Evolutionary conservation across 306 rosid genomes (phyloP), one percentile per base, ranked within the genome.

Genomic region (Canavalia ensiformis): DNA sequence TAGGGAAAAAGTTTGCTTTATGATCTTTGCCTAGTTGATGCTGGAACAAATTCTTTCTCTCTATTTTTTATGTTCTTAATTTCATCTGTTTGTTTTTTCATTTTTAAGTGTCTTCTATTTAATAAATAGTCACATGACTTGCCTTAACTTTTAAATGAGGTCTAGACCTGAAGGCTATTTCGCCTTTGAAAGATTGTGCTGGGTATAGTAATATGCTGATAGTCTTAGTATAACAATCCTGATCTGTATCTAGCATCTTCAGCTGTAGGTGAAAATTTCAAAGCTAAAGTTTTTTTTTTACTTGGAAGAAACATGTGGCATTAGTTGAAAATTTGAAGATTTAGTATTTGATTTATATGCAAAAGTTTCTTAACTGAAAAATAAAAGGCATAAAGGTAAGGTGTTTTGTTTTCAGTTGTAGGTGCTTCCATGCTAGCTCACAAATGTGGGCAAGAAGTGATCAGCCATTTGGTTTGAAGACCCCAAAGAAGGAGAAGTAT

Each of bases 351-450:
- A 34, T 44, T 68, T 42, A 12, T 68, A 8, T 8, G 69, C 35
- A 46, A 55, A 65, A 52, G 60, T 35, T 46, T 18, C 29, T 39
- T 57, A 45, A 68, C 10, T 76, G 70, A 49, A 65, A 68, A 62
- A 37, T 55, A 51, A 67, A 80, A 57, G 66, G 42, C 71, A 66
- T 11, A 58, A 57, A 46, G 45, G 54, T 73, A 37, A 77, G 54
- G 31, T 51, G 54, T 45, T n/a, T 72, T 60, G 66, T 65, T 50
- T 82, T 82, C 6, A 9, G 70, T 82, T 62, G 31, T 69, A 92
- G 98, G 92, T 85, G 77, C 83, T 88, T 91, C 85, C 98, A 89
- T 87, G 87, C 87, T 68, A 92, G 86, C 82, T 73, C 87, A 3
- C 86, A 72, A 59, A 77, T 87, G 56, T 86, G 84, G 87, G 90